Base-by-base conservation (phyloP, 164 flowering plant species). In the Stephania cephalantha region DNA sequence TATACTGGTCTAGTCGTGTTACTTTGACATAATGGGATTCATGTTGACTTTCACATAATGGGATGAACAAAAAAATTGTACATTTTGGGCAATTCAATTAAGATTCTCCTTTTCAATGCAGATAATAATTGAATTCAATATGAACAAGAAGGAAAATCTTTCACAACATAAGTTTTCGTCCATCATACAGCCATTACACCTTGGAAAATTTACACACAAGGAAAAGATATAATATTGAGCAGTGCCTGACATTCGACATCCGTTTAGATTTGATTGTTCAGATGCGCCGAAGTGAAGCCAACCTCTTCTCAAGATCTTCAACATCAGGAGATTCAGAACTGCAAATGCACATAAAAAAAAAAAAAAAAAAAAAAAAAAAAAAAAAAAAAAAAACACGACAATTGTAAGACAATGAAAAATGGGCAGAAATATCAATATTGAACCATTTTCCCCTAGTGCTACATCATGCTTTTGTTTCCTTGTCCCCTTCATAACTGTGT, bases 281-380 rank as follows among this genome's bases (percentile, higher is more conserved):
- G 15, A 81, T 81, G 25, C 90, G 88, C 48, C 94, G 87, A n/a
- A 91, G 93, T 29, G 97, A 91, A 29, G 97, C 97, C 87, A 91
- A 73, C 80, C 97, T 88, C 86, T 89, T 91, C 73, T 91, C 91
- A 20, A 90, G 93, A 77, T 90, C 97, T 17, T 86, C 89, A 7
- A 91, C 93, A 50, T 90, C 91, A 9, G 85, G 8, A 31, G 91
- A 80, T 67, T 81, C 80, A 11, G 88, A 22, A 8, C 90, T 86
- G 90, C 81, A 82, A 46, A 44, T 52, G 4, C 61, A 31, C n/a
- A n/a, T n/a, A 52, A 4, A n/a, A 63, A 11, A 70, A 2, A 52
- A 3, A 42, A 63, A 11, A 70, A 6, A 55, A 25, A 11, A 42
- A 52, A 4, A n/a, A 63, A 11, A 52, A 4, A n/a, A 63, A 11